These are phyloP conservation scores for Apiospora koreana DNA, from an alignment of 2,329 filamentous ascomycete species.

Conservation along the genomic window DNA sequence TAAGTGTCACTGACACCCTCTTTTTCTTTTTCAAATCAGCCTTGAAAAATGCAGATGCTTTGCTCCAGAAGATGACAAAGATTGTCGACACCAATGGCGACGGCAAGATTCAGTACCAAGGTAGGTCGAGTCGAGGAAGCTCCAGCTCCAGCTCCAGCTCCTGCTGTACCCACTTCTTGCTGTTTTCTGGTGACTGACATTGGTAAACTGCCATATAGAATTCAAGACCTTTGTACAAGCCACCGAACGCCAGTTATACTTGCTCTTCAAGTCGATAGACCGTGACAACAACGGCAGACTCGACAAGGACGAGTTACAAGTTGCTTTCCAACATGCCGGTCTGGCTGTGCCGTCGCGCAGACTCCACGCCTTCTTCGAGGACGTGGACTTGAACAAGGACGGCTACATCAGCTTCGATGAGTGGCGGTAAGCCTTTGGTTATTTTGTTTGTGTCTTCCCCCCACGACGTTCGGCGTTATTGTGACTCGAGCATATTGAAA, in stretches of 20 bases:
- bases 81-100: slow-evolving; percentile 86
- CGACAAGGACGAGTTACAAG: slow-evolving; percentile 79
- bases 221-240: slow-evolving; percentile 86
- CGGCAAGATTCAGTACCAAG: slow-evolving; percentile 87
- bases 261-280: slow-evolving; percentile 86
- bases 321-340: slow-evolving; percentile 77
- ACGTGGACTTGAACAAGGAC: slow-evolving; percentile 88
- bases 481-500: not conserved
- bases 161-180: not conserved
- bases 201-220: slow-evolving; percentile 55
- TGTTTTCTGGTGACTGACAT: not conserved
- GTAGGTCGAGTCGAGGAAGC: slow-evolving; percentile 74
- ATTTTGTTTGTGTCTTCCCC: not conserved
- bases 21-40: slow-evolving; percentile 38
- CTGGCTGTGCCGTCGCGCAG: slow-evolving; percentile 76
- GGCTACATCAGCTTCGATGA: slow-evolving; percentile 88
- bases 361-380: slow-evolving; percentile 81
- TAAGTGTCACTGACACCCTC: slow-evolving; percentile 19
- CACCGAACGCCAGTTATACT: slow-evolving; percentile 80
- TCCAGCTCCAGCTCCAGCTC: not conserved
- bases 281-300: slow-evolving; percentile 81
- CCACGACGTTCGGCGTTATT: not conserved
- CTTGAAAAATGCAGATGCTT: slow-evolving; percentile 86
- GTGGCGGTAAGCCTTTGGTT: slow-evolving; percentile 78
- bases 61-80: slow-evolving; percentile 78